phyloP scores from a whole-genome alignment of 2,329 filamentous ascomycete genomes.

The Phoma sp. region DNA sequence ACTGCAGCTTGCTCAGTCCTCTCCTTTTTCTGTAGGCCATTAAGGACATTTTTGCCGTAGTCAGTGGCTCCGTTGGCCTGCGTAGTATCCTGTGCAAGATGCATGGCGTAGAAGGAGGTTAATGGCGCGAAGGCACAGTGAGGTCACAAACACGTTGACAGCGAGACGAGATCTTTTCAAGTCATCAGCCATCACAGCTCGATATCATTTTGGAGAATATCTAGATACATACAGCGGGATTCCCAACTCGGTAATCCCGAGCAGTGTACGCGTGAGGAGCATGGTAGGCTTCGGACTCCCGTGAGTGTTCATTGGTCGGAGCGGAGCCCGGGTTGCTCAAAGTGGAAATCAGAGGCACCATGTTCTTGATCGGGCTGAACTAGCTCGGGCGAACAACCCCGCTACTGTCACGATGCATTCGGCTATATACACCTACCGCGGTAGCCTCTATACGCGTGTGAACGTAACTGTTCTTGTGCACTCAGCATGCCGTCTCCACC shows the following conservation, averaged over 20 bases:
- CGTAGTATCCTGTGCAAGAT: slow-evolving; percentile 23
- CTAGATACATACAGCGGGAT: background rate
- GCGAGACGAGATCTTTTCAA: slow-evolving; percentile 9
- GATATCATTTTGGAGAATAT: background rate
- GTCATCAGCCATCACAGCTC: background rate
- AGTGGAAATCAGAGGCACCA: slow-evolving; percentile 8
- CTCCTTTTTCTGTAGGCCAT: slow-evolving; percentile 32
- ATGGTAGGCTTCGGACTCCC: slow-evolving; percentile 2
- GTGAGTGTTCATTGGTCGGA: slow-evolving; percentile 2
- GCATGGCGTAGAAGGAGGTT: slow-evolving; percentile 13
- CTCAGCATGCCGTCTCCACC: background rate
- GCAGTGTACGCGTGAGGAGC: background rate
- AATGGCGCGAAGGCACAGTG: background rate
- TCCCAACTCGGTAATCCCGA: slow-evolving; percentile 6
- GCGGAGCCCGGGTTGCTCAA: background rate
- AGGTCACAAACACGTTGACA: background rate
- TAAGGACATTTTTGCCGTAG: slow-evolving; percentile 33
- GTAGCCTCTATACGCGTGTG: background rate
- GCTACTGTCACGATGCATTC: slow-evolving; percentile 1
- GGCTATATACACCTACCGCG: slow-evolving; percentile 13
- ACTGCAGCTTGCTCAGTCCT: slow-evolving; percentile 25
- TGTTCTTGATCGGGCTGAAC: background rate
- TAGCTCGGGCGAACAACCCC: background rate
- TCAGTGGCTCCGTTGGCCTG: slow-evolving; percentile 22
- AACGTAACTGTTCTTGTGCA: background rate